Evolutionary conservation across 2,329 filamentous ascomycete genomes (phyloP).

Genomic region (Pestalotiopsis fici): DNA sequence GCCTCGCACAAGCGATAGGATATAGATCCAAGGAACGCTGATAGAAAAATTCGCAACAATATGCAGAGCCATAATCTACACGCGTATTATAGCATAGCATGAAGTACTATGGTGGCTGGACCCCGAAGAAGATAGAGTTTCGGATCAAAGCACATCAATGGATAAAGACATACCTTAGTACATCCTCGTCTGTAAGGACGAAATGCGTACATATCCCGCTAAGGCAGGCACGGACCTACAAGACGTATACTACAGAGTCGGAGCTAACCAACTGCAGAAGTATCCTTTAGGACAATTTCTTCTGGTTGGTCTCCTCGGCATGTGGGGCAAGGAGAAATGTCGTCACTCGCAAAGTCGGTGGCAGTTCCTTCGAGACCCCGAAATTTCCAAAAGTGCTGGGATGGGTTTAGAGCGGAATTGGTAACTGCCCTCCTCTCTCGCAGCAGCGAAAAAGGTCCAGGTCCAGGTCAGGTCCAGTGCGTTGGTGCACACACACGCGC

Average conservation of each 20-base stretch:
- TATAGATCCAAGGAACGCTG: no score
- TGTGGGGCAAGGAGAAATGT: background rate
- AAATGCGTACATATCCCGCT: background rate
- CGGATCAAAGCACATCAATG: background rate
- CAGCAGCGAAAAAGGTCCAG: no score
- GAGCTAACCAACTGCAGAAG: background rate
- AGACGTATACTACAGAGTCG: background rate
- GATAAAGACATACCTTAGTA: background rate
- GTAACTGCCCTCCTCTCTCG: background rate
- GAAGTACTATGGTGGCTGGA: no score
- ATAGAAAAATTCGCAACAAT: no score
- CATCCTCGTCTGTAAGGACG: background rate
- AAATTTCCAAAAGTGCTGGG: slow-evolving; percentile 8
- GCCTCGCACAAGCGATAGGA: no score
- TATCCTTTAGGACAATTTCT: background rate
- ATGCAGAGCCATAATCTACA: no score
- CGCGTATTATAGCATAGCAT: no score
- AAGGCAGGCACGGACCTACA: slow-evolving; percentile 7
- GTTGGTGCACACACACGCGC: no score
- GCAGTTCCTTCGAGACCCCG: slow-evolving; percentile 6
- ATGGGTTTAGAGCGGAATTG: background rate
- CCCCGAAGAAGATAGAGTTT: background rate
- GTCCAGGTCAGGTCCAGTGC: no score
- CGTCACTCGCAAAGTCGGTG: slow-evolving; percentile 2
- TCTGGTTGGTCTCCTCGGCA: background rate